These are phyloP conservation scores for Luffa aegyptiaca DNA, from an alignment of 306 rosid genomes.

Conservation along the genomic window DNA sequence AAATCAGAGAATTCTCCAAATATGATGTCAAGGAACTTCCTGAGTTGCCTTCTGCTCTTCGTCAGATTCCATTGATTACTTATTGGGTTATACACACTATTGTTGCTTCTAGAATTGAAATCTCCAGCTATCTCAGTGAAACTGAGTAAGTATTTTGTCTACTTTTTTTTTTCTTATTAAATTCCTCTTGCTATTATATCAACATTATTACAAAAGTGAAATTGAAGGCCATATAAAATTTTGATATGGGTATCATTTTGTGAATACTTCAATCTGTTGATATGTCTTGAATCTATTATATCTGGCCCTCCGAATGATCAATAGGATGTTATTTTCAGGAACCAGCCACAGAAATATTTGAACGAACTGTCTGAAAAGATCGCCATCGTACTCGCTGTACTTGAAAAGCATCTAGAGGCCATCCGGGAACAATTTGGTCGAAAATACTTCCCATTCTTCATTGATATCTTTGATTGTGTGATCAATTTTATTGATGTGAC, in stretches of 20 bases:
- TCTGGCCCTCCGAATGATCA: too few relatives aligned
- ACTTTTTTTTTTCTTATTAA: not conserved
- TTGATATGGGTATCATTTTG: too few relatives aligned
- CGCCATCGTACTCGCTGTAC: not conserved
- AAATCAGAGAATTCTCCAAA: not conserved
- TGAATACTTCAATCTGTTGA: too few relatives aligned
- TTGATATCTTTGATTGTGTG: not conserved
- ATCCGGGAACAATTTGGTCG: not conserved
- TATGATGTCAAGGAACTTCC: constrained; percentile 5
- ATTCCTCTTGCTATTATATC: not conserved
- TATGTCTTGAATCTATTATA: too few relatives aligned
- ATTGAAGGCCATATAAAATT: too few relatives aligned
- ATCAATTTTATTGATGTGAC: not conserved
- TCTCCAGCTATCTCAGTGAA: constrained; percentile 2
- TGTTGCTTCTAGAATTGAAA: constrained; percentile 7
- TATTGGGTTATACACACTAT: constrained; percentile 7
- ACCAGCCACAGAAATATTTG: not conserved
- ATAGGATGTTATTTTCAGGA: not conserved
- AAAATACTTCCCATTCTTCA: not conserved
- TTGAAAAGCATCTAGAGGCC: not conserved
- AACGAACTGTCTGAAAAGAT: not conserved
- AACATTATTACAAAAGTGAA: too few relatives aligned
- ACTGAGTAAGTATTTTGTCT: not conserved
- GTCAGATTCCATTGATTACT: not conserved
- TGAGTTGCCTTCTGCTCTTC: constrained; percentile 4